Percentiles rank a stretch among this genome's conserved stretches.
phyloP scores from a whole-genome alignment of 1,284 basidiomycete genomes.

The Cryptococcus sp. region DNA sequence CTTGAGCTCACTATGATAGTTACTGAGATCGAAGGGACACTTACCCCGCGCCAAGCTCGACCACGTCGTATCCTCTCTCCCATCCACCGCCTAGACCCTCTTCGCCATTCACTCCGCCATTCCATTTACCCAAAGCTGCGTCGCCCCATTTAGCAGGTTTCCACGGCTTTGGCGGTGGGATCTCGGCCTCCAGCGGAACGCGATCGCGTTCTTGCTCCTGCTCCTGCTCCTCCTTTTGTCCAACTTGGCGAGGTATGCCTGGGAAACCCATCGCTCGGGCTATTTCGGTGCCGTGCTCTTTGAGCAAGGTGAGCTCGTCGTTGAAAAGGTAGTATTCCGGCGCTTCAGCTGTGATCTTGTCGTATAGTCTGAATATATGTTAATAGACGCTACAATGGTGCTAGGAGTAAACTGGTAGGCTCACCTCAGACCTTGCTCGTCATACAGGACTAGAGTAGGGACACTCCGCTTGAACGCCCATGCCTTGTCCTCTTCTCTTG shows the following conservation, averaged over 20 bases:
- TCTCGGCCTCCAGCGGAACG: conserved; percentile 9
- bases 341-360: conserved; percentile 73
- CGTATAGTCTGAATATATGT: conserved; percentile 40
- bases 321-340: conserved; percentile 86
- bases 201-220: conserved; percentile 49
- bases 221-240: conserved; percentile 26
- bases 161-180: conserved; percentile 31
- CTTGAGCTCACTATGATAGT: conserved; percentile 1
- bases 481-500: conserved; percentile 34
- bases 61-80: conserved; percentile 59
- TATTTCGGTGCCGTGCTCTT: conserved; percentile 56
- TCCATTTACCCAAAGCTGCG: conserved; percentile 72
- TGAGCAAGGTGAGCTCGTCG: conserved; percentile 58
- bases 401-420: conserved; percentile 11
- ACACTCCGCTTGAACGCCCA: conserved; percentile 62
- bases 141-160: conserved; percentile 57
- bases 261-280: conserved; percentile 57
- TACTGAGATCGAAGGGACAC: conserved; percentile 42
- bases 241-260: conserved; percentile 12
- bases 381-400: neutral
- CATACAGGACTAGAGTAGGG: conserved; percentile 84
- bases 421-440: conserved; percentile 71
- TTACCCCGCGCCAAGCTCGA: conserved; percentile 88
- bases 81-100: conserved; percentile 54
- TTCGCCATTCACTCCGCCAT: conserved; percentile 59